Percentiles rank a stretch among this genome's conserved stretches.
These are phyloP conservation scores for Calonectria montana DNA, from an alignment of 2,329 filamentous ascomycete genomes.

Conservation along the genomic window DNA sequence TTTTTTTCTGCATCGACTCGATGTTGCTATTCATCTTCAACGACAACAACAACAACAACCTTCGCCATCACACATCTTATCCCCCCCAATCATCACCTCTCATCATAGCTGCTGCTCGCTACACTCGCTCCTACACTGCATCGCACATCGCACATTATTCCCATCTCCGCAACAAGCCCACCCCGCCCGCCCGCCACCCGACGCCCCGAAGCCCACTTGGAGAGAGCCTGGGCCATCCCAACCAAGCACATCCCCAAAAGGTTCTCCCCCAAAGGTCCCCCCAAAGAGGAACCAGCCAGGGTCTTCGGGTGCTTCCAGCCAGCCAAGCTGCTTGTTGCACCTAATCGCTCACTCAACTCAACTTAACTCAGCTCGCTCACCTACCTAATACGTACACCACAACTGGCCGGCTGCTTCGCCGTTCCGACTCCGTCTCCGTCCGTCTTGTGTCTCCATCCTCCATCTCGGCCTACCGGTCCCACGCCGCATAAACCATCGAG, in stretches of 20 bases:
- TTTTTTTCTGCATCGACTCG: not conserved
- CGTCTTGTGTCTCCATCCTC: not conserved
- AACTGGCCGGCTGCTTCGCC: not conserved
- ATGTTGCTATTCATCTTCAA: not conserved
- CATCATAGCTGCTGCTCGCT: too few relatives aligned
- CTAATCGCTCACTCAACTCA: not conserved
- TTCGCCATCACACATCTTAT: too few relatives aligned
- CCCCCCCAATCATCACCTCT: too few relatives aligned
- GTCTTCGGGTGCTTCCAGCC: constrained; percentile 1
- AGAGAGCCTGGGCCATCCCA: constrained; percentile 9
- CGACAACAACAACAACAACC: too few relatives aligned
- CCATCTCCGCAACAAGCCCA: not conserved
- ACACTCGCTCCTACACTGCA: too few relatives aligned
- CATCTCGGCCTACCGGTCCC: not conserved
- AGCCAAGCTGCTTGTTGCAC: not conserved
- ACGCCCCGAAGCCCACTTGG: constrained; percentile 16
- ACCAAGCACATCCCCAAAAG: not conserved
- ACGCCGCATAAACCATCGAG: constrained; percentile 4
- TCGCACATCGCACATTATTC: too few relatives aligned
- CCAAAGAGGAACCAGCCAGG: constrained; percentile 3
- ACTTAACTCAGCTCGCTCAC: not conserved
- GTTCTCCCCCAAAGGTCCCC: constrained; percentile 3
- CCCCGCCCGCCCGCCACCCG: constrained; percentile 10
- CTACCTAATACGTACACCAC: constrained; percentile 14
- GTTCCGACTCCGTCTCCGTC: constrained; percentile 8